Evolutionary conservation across 495 filamentous ascomycete genomes (phyloP), one percentile per base, ranked within the genome.

Genomic region (Penicillium tannophilum): DNA sequence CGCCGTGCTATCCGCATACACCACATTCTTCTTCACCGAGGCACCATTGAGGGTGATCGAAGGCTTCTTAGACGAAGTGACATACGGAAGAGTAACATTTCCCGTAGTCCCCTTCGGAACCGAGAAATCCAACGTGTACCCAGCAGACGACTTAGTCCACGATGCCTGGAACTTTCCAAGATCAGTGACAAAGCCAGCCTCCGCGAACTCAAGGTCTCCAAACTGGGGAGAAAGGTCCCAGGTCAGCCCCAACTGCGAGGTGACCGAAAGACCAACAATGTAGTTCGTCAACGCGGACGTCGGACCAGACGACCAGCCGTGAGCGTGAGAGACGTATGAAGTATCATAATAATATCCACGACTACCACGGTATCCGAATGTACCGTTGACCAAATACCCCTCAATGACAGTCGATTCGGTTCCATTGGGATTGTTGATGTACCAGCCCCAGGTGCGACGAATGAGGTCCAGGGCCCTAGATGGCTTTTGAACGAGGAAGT

Each of bases 401-500:
- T 88, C 85, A 47, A 84, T 77, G 2, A 85, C 77, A 0, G 85
- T 88, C 31, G 76, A 81, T 55, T 85, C 82, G 7, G 85, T 89
- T 60, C 84, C 82, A 43, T 84, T 80, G 3, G 77, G 76, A 46
- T 85, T 82, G 57, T 86, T 75, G 36, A 88, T 78, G 71, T 87
- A 82, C 72, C 83, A 84, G 14, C 80, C 83, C 85, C 86, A 89
- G 65, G 79, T 78, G 7, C 79, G 70, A 16, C 78, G 72, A 62
- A 84, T 83, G 6, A 89, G 76, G 26, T 84, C 81, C 20, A 89
- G 71, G 1, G 84, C 85, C 4, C 73, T 70, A 24, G 68, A 66
- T 17, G 73, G 58, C 43, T 81, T 70, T 6, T 72, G 70, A 0
- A 79, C 82, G 6, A 74, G 69, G 35, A 78, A 75, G 60, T 88